phyloP scores from a whole-genome alignment of 148 eudicot species.

The Talinum fruticosum region DNA sequence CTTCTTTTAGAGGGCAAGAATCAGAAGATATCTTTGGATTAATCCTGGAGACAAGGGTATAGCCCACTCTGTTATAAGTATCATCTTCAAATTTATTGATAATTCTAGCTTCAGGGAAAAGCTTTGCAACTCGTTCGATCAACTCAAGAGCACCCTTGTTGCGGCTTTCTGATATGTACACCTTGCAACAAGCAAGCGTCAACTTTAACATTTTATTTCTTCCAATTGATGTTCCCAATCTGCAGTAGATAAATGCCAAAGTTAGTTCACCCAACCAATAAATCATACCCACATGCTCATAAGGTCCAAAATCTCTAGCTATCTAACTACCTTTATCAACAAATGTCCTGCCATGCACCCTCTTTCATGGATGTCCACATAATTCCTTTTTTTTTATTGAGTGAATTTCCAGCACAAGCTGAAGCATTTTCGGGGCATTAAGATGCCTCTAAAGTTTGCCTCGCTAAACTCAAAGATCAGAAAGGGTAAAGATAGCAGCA shows the following conservation, averaged over 20 bases:
- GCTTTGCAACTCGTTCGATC: slow-evolving; percentile 69
- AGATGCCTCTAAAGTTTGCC: not conserved
- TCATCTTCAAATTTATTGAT: slow-evolving; percentile 82
- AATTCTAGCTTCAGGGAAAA: slow-evolving; percentile 52
- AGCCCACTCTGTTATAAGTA: slow-evolving; percentile 81
- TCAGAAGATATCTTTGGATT: slow-evolving; percentile 22
- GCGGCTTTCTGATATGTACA: slow-evolving; percentile 87
- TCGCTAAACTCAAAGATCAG: not conserved
- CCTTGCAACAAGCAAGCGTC: slow-evolving; percentile 77
- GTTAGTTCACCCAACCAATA: slow-evolving; percentile 10
- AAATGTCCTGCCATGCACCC: not conserved
- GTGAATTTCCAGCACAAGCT: not conserved
- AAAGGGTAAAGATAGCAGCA: not conserved
- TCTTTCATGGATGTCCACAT: not conserved
- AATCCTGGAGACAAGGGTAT: slow-evolving; percentile 76
- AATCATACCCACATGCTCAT: slow-evolving; percentile 3
- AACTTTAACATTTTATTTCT: slow-evolving; percentile 48
- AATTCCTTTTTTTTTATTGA: not conserved
- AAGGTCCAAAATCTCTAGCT: slow-evolving; percentile 1
- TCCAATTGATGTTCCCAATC: slow-evolving; percentile 23
- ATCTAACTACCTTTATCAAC: slow-evolving; percentile 5
- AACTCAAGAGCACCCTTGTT: slow-evolving; percentile 71
- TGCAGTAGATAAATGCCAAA: slow-evolving; percentile 28
- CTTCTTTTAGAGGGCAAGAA: slow-evolving; percentile 40
- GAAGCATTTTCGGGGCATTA: not conserved